These are phyloP conservation scores for Pseudocercospora ulei DNA, from an alignment of 2,329 filamentous ascomycete genomes.

Conservation along the genomic window DNA sequence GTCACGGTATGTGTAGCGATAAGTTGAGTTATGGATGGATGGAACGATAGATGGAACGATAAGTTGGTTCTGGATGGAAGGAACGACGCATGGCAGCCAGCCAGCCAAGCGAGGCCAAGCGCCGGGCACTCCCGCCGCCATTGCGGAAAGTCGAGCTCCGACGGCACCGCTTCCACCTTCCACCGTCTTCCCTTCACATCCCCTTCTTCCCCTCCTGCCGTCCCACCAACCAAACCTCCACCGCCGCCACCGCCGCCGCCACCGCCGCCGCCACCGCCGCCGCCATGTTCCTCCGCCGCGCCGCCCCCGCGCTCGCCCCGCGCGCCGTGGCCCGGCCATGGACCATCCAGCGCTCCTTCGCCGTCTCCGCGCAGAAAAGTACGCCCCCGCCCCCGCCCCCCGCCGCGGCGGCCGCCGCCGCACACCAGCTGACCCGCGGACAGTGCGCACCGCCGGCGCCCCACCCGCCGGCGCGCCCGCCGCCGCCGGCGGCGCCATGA, in stretches of 20 bases:
- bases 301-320: slow-evolving; percentile 42
- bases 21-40: too few species aligned
- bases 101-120: too few species aligned
- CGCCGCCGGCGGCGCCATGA: slow-evolving; percentile 36
- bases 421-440: slow-evolving; percentile 8
- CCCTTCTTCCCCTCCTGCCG: too few species aligned
- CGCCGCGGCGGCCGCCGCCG: slow-evolving; percentile 12
- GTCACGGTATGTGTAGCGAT: too few species aligned
- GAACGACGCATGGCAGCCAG: too few species aligned
- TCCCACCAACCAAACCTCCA: slow-evolving; percentile 2
- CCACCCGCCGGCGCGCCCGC: slow-evolving; percentile 27
- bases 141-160: too few species aligned
- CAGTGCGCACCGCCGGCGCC: slow-evolving; percentile 25
- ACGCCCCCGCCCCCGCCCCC: slow-evolving; percentile 28
- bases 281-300: slow-evolving; percentile 43
- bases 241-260: background rate
- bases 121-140: too few species aligned
- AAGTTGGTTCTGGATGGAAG: too few species aligned
- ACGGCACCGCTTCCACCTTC: too few species aligned
- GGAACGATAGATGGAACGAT: too few species aligned
- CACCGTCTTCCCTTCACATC: too few species aligned
- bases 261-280: slow-evolving; percentile 13
- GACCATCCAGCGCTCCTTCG: slow-evolving; percentile 40
- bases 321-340: slow-evolving; percentile 37
- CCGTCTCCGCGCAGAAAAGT: slow-evolving; percentile 42